Evolutionary conservation across 208 protist genomes (phyloP), one percentile per base, ranked within the genome.

Genomic region (Phytomonas sp.): DNA sequence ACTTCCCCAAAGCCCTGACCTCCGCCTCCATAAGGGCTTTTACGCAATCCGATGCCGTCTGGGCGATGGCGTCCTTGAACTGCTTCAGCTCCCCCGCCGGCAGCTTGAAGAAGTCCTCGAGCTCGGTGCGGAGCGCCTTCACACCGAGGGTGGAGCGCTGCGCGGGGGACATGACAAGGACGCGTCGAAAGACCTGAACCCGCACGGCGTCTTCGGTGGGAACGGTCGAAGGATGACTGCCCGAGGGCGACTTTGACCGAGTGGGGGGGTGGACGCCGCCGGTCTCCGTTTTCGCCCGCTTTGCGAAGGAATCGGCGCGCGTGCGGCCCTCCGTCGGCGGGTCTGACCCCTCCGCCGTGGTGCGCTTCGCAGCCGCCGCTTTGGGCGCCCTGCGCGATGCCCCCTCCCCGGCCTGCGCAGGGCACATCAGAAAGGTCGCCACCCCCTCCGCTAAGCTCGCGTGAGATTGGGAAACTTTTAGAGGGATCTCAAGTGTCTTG

Each of bases 11-110:
- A 0, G 76, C 79, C 11, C 77, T 76, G 26, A 61, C 52, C 80
- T 92, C 89, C 32, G 81, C 86, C 29, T 77, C 79, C 36, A 84
- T 67, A 29, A 94, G 76, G 36, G 84, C 86, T 12, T 70, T 62
- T n/a, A 92, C 75, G 65, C 84, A 91, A 52, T 91, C 83, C 2
- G 80, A 81, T 59, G 86, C 89, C 19, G 89, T 78, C 45, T 79
- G 71, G 49, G 82, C 81, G 40, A 94, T 91, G 65, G 80, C 49
- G 26, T 81, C 75, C 73, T 91, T 90, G 49, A 69, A 70, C 29
- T 64, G n/a, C 56, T 86, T 78, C 29, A 94, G 75, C 30, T 69
- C 81, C 5, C 82, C 81, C 12, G 67, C 72, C 4, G 60, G 29
- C 1, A 91, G 63, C 36, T 66, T 36, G 71, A 94, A 89, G 60